Base-by-base conservation (phyloP, 1,139 yeast genomes). In the Lodderomyces oxycetoniae region DNA sequence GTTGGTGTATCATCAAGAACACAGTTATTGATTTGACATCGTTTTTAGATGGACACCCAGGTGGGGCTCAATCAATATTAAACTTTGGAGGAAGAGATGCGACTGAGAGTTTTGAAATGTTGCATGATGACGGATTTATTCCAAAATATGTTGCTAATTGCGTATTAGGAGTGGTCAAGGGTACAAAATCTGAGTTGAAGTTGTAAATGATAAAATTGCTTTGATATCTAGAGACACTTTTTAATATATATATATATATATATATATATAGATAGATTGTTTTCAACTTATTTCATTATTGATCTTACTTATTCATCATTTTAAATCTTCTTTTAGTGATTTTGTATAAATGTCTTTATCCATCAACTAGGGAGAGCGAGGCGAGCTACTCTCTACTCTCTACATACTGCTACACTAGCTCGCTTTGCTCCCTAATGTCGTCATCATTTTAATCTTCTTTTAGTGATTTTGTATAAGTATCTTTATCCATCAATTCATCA, bases 71-170 rank as follows among this genome's bases (percentile, higher is more conserved):
- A 19, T 77, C 89, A 19, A 78, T 91, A 29, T 54, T 80, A 28
- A 74, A 74, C 43, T 84, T 79, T 51, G 96, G 95, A 3, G 97
- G 97, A 11, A 79, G 79, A 49, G 97, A 91, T 52, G 96, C 95
- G 3, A 83, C 95, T 3, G 83, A 81, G 45, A 76, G 86, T 41
- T 89, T 87, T 53, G 84, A 75, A 30, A 67, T 70, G 72, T 54
- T 72, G 35, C 78, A 74, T 47, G 77, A 73, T 36, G 81, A 75
- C 43, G 63, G 62, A 38, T 75, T 74, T 34, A 61, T 76, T 34
- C 60, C 66, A 6, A 61, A 73, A 41, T 73, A 73, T 43, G 76
- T 76, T 4, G 52, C 62, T 9, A 53, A 57, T 26, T 59, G 70
- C 44, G 75, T 74, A 3, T 50, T 74, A 37, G 81, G 81, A 3